phyloP scores from a whole-genome alignment of 2,329 filamentous ascomycete species.

The Zymoseptoria ardabiliae region DNA sequence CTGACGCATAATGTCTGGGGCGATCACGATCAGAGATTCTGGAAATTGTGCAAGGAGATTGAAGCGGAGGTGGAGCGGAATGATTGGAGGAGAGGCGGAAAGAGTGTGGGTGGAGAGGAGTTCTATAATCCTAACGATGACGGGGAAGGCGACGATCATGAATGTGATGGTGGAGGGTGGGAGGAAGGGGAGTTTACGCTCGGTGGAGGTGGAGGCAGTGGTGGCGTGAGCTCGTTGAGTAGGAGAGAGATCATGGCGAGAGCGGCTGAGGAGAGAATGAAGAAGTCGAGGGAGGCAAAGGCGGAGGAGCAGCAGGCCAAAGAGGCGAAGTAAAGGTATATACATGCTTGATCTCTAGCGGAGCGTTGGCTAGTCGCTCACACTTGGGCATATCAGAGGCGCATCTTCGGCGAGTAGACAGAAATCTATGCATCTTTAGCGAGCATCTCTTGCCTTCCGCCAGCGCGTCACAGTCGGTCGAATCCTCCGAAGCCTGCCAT shows the following conservation, averaged over 20 bases:
- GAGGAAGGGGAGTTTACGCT: constrained; percentile 65
- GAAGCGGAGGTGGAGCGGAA: constrained; percentile 75
- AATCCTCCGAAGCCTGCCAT: background rate
- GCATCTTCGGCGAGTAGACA: background rate
- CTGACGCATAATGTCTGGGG: constrained; percentile 84
- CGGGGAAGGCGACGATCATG: constrained; percentile 40
- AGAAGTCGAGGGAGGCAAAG: constrained; percentile 42
- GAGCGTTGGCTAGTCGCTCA: background rate
- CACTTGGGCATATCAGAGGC: background rate
- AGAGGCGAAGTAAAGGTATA: constrained; percentile 4
- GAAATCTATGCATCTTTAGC: background rate
- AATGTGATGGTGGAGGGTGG: constrained; percentile 67
- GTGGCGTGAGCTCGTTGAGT: constrained; percentile 46
- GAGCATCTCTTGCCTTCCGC: background rate
- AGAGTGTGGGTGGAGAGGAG: constrained; percentile 51
- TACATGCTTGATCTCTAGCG: background rate
- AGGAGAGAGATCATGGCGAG: constrained; percentile 68
- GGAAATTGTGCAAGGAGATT: constrained; percentile 79
- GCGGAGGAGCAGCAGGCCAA: constrained; percentile 26
- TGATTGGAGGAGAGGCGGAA: constrained; percentile 70
- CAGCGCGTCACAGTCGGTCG: background rate
- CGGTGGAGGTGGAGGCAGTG: constrained; percentile 24
- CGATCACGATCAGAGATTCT: constrained; percentile 79
- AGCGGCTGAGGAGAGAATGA: constrained; percentile 62
- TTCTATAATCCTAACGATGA: constrained; percentile 48